A percentile compares a stretch with the other conserved stretches of the same genome.
Conservation (phyloP, 148 eudicot genomes). For the Simmondsia chinensis region DNA sequence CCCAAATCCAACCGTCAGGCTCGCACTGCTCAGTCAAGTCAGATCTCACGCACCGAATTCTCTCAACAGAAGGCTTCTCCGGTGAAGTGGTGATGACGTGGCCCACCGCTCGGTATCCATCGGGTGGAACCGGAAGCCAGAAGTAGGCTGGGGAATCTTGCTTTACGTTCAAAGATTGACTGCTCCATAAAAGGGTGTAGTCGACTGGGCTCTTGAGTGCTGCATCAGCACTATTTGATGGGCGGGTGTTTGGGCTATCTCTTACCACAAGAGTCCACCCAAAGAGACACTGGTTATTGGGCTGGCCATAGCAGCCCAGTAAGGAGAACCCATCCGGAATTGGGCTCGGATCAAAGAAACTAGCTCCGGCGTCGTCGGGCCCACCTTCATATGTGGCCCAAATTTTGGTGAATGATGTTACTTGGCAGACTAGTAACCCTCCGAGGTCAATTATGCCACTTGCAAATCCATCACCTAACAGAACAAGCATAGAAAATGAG, state of each 20-base stretch:
- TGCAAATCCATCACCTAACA: constrained; percentile 7
- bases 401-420: constrained; percentile 3
- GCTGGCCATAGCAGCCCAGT: constrained; percentile 5
- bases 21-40: constrained; percentile 10
- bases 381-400: constrained; percentile 10
- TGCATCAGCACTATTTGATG: too few relatives aligned
- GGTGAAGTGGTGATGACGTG: constrained; percentile 6
- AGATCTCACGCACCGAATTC: constrained; percentile 12
- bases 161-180: constrained; percentile 4
- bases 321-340: not conserved
- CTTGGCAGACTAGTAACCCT: constrained; percentile 4
- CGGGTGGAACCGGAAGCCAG: constrained; percentile 9
- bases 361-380: not conserved
- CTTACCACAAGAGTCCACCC: constrained; percentile 5
- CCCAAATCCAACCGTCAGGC: constrained; percentile 14
- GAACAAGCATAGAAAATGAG: too few relatives aligned
- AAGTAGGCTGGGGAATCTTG: constrained; percentile 8
- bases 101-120: constrained; percentile 8
- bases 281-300: constrained; percentile 5
- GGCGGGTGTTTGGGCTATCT: not conserved
- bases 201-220: constrained; percentile 5
- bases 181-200: constrained; percentile 8
- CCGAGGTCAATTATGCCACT: constrained; percentile 6
- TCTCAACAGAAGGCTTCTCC: constrained; percentile 14
- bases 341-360: constrained; percentile 5